Conservation (phyloP, 2,329 filamentous ascomycete genomes). For the Cadophora gregata region DNA sequence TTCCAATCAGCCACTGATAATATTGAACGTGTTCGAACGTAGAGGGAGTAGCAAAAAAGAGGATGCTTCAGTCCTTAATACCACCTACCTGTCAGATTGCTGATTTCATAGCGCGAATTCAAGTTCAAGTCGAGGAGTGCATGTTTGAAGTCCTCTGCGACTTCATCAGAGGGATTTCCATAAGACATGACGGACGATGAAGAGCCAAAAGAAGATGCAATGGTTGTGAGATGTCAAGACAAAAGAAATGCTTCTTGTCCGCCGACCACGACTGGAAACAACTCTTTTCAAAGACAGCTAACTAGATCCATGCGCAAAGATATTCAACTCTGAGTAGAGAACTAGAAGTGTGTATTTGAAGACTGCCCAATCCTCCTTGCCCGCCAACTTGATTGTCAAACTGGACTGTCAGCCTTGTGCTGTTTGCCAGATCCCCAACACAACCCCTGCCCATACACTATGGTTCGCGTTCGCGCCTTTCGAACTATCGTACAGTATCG, state of each 20-base stretch:
- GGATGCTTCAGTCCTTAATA: background rate
- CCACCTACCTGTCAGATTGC: conserved; percentile 73
- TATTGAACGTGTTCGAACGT: background rate
- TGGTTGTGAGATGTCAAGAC: conserved; percentile 32
- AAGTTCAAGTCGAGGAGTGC: conserved; percentile 89
- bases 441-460: conserved; percentile 29
- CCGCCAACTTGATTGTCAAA: conserved; percentile 34
- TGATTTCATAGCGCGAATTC: conserved; percentile 95
- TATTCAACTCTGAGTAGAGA: conserved; percentile 45
- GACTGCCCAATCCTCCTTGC: conserved; percentile 40
- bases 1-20: background rate
- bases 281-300: conserved; percentile 45
- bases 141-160: conserved; percentile 93
- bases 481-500: background rate
- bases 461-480: background rate
- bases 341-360: conserved; percentile 47
- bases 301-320: conserved; percentile 45
- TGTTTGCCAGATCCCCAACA: conserved; percentile 34
- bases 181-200: conserved; percentile 64
- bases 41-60: background rate
- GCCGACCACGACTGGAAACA: conserved; percentile 34
- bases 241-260: conserved; percentile 38
- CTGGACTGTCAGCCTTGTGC: conserved; percentile 32
- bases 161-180: conserved; percentile 71
- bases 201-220: conserved; percentile 33